Evolutionary conservation across 2,329 filamentous ascomycete species (phyloP).

Genomic region (Neospermospora avenae): DNA sequence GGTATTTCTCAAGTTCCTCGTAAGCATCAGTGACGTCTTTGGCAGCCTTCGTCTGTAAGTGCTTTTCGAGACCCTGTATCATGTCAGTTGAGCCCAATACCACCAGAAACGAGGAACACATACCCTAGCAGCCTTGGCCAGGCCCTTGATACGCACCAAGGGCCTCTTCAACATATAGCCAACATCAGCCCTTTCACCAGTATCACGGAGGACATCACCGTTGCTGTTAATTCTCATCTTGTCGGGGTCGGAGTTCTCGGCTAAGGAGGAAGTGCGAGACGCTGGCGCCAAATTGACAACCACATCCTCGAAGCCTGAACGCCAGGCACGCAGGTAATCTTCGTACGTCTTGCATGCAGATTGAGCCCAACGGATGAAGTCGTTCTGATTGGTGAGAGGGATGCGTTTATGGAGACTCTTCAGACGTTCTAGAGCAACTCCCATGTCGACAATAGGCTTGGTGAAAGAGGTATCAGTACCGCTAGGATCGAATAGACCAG

Average conservation of each 20-base stretch:
- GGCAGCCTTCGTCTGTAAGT: slow-evolving; percentile 44
- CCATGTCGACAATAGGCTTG: slow-evolving; percentile 91
- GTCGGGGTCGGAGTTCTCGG: slow-evolving; percentile 53
- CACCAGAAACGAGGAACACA: background rate
- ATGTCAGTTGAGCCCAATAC: slow-evolving; percentile 17
- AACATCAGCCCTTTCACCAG: slow-evolving; percentile 90
- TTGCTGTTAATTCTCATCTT: slow-evolving; percentile 59
- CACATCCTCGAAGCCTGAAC: slow-evolving; percentile 89
- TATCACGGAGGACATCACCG: slow-evolving; percentile 55
- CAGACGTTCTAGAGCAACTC: slow-evolving; percentile 80
- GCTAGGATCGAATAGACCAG: slow-evolving; percentile 61
- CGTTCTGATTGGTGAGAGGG: slow-evolving; percentile 67
- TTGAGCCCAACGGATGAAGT: slow-evolving; percentile 78
- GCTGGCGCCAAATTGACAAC: slow-evolving; percentile 85
- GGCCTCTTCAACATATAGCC: slow-evolving; percentile 89
- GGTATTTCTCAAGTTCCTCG: slow-evolving; percentile 70
- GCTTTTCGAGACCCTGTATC: slow-evolving; percentile 22
- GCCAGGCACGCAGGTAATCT: slow-evolving; percentile 84
- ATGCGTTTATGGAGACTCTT: slow-evolving; percentile 77
- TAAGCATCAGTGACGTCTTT: slow-evolving; percentile 39
- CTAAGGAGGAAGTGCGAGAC: slow-evolving; percentile 49
- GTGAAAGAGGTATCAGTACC: slow-evolving; percentile 59
- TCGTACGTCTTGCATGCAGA: slow-evolving; percentile 74
- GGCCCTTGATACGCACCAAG: slow-evolving; percentile 80
- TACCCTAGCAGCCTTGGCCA: slow-evolving; percentile 79